These are phyloP conservation scores for Pyrenochaeta sp. DNA, from an alignment of 2,329 filamentous ascomycete species.

Conservation along the genomic window DNA sequence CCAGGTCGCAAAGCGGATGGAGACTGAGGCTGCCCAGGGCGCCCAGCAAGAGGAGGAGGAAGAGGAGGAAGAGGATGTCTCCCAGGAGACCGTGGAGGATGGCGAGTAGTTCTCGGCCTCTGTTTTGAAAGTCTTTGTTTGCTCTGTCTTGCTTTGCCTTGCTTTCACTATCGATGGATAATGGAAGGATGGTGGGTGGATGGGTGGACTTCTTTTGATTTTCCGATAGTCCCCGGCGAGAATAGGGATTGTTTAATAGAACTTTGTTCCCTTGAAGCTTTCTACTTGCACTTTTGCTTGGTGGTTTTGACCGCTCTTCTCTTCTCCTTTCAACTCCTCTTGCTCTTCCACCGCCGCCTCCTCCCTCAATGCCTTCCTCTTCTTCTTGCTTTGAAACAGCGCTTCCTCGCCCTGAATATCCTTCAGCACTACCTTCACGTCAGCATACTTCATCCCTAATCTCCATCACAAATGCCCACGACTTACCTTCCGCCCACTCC, in stretches of 20 bases:
- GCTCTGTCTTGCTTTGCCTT: too few relatives aligned
- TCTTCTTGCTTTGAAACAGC: slow-evolving; percentile 56
- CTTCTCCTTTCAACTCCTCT: too few relatives aligned
- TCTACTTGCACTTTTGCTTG: slow-evolving; percentile 43
- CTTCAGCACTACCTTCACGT: slow-evolving; percentile 62
- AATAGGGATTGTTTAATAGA: slow-evolving; percentile 38
- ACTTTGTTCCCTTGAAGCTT: slow-evolving; percentile 38
- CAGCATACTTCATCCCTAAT: slow-evolving; percentile 13
- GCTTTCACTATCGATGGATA: too few relatives aligned
- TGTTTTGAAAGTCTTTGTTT: neutral
- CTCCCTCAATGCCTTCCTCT: slow-evolving; percentile 33
- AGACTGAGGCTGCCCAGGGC: slow-evolving; percentile 1
- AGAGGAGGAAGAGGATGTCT: neutral
- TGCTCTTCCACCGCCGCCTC: slow-evolving; percentile 23
- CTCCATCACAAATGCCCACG: neutral
- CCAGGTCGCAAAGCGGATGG: slow-evolving; percentile 5
- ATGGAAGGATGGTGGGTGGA: too few relatives aligned
- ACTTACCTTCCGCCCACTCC: slow-evolving; percentile 86
- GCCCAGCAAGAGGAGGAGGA: neutral
- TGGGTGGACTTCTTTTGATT: too few relatives aligned
- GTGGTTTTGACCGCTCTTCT: too few relatives aligned
- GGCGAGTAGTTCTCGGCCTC: neutral
- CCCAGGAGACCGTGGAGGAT: neutral
- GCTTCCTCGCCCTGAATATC: slow-evolving; percentile 71
- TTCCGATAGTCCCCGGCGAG: too few relatives aligned